Evolutionary conservation across 176 grass and related monocot genomes (phyloP).

Genomic region (Carex scoparia): DNA sequence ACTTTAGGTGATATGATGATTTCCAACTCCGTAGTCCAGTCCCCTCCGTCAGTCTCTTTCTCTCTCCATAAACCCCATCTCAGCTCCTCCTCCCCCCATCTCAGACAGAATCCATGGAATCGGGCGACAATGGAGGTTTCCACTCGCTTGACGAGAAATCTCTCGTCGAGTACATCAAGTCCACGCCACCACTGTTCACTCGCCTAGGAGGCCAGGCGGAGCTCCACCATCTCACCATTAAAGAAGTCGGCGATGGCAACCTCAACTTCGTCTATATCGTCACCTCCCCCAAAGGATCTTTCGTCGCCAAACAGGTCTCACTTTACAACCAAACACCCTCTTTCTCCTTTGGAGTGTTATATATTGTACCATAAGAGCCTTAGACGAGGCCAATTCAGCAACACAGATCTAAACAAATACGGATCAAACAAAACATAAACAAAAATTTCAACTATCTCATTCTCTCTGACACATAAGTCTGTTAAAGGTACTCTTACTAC

Average conservation of each 20-base stretch:
- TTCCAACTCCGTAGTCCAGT: too few species aligned
- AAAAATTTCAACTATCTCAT: too few species aligned
- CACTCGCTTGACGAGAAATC: slow-evolving; percentile 59
- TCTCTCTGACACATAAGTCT: background rate
- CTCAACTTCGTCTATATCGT: slow-evolving; percentile 99
- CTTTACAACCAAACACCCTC: too few species aligned
- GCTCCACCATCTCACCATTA: slow-evolving; percentile 42
- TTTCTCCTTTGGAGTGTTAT: too few species aligned
- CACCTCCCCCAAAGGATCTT: slow-evolving; percentile 47
- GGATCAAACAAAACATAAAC: background rate
- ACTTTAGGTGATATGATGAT: too few species aligned
- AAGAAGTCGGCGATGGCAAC: slow-evolving; percentile 93
- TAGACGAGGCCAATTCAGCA: background rate
- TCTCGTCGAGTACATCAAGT: slow-evolving; percentile 74
- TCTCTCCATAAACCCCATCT: too few species aligned
- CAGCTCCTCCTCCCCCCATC: too few species aligned
- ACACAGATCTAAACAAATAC: background rate
- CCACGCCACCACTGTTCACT: slow-evolving; percentile 46
- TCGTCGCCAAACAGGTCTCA: slow-evolving; percentile 77
- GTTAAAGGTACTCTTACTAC: background rate
- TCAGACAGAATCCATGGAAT: slow-evolving; percentile 6
- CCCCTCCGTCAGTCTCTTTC: too few species aligned
- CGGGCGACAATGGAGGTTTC: slow-evolving; percentile 35
- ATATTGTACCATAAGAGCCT: too few species aligned
- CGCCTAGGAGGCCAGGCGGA: slow-evolving; percentile 40